A percentile compares a stretch with the other conserved stretches of the same genome.
phyloP scores from a whole-genome alignment of 805 yeast genomes.

The Spathaspora girioi region DNA sequence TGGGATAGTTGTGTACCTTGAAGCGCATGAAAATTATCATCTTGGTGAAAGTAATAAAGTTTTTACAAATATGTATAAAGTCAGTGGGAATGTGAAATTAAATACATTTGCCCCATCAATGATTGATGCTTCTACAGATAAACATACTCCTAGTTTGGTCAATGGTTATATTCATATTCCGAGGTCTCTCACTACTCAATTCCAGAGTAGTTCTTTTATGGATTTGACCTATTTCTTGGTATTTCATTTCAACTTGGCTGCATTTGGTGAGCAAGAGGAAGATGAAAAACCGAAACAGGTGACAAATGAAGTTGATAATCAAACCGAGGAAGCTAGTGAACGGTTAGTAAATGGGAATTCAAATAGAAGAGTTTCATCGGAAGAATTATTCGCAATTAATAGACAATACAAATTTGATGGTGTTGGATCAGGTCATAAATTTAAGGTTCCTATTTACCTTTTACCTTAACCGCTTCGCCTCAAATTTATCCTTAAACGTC shows the following conservation, averaged over 20 bases:
- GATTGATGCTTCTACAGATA: conserved; percentile 7
- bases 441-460: conserved; percentile 24
- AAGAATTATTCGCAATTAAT: conserved; percentile 5
- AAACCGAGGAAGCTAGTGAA: not conserved
- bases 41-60: conserved; percentile 8
- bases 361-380: not conserved
- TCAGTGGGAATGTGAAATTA: conserved; percentile 29
- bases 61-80: conserved; percentile 26
- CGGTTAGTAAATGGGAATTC: not conserved
- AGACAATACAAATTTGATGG: conserved; percentile 19
- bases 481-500: too few species aligned
- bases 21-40: conserved; percentile 38
- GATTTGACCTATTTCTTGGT: conserved; percentile 33
- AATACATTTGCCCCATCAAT: conserved; percentile 31
- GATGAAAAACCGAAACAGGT: not conserved
- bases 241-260: conserved; percentile 32
- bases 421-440: conserved; percentile 25
- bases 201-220: conserved; percentile 33
- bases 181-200: conserved; percentile 27
- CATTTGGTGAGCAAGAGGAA: conserved; percentile 14
- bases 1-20: conserved; percentile 32
- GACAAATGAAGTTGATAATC: not conserved
- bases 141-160: conserved; percentile 9
- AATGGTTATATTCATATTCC: conserved; percentile 32
- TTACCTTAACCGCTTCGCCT: conserved; percentile 8